phyloP scores from a whole-genome alignment of 352 stramenopile species.

The Globisporangium viniferum region DNA sequence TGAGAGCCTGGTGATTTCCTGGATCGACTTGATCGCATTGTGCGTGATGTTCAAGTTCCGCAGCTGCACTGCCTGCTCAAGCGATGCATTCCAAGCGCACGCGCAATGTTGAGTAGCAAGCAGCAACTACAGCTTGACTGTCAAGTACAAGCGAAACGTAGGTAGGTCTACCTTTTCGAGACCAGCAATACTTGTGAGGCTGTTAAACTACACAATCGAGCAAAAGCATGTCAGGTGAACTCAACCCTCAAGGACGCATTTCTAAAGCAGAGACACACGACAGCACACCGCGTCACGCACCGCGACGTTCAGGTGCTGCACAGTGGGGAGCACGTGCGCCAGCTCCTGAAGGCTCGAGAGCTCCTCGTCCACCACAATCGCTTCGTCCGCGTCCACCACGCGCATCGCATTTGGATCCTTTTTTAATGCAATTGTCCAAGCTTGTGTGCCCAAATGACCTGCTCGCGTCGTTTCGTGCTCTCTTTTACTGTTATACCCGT shows the following conservation, averaged over 20 bases:
- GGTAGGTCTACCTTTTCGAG: conserved; percentile 36
- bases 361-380: conserved; percentile 57
- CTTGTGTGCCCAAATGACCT: neutral
- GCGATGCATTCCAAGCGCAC: neutral
- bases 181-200: conserved; percentile 30
- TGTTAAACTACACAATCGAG: conserved; percentile 55
- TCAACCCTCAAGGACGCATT: no score
- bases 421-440: neutral
- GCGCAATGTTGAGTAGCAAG: neutral
- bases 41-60: conserved; percentile 61
- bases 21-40: conserved; percentile 48
- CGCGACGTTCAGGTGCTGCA: conserved; percentile 60
- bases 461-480: conserved; percentile 5
- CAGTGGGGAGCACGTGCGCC: conserved; percentile 14
- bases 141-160: neutral
- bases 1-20: conserved; percentile 34
- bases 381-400: conserved; percentile 31
- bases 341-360: conserved; percentile 30
- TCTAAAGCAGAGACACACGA: conserved; percentile 7
- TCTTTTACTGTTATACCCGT: neutral
- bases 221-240: neutral
- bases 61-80: conserved; percentile 33
- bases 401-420: conserved; percentile 30
- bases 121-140: neutral
- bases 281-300: conserved; percentile 19